Conservation (phyloP, 2,329 filamentous ascomycete species). For the Aspergillus sp. region DNA sequence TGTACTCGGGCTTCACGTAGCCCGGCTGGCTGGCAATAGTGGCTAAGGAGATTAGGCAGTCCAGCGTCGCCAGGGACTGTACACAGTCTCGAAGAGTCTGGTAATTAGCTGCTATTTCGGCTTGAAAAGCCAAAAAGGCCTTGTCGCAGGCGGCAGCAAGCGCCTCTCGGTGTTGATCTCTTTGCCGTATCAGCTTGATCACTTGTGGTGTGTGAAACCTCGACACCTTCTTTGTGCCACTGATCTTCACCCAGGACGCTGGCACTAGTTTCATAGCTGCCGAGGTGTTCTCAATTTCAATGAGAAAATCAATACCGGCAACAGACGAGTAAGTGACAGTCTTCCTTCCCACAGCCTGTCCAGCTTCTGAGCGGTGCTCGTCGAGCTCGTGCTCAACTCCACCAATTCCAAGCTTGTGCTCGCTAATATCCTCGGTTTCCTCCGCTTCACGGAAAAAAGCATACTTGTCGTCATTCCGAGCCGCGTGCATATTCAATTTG, state of each 20-base stretch:
- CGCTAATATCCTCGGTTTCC: slow-evolving; percentile 86
- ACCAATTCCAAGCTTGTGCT: slow-evolving; percentile 89
- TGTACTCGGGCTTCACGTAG: slow-evolving; percentile 78
- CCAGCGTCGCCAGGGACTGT: slow-evolving; percentile 80
- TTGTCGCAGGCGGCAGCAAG: slow-evolving; percentile 88
- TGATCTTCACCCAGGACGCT: slow-evolving; percentile 93
- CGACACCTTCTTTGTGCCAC: slow-evolving; percentile 87
- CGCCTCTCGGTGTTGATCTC: slow-evolving; percentile 93
- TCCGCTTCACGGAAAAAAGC: slow-evolving; percentile 85
- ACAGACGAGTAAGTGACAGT: slow-evolving; percentile 80
- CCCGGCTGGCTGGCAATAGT: slow-evolving; percentile 83
- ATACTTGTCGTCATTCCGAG: slow-evolving; percentile 88
- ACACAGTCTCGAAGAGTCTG: slow-evolving; percentile 88
- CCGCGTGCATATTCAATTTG: slow-evolving; percentile 82
- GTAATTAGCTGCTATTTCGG: slow-evolving; percentile 79
- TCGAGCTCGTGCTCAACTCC: slow-evolving; percentile 88
- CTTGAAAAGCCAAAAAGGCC: slow-evolving; percentile 75
- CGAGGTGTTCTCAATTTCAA: slow-evolving; percentile 79
- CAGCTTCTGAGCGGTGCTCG: slow-evolving; percentile 72
- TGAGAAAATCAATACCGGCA: slow-evolving; percentile 89
- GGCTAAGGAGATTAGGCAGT: slow-evolving; percentile 86
- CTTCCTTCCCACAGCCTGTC: slow-evolving; percentile 72
- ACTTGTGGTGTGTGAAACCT: slow-evolving; percentile 95
- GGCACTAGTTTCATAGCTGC: slow-evolving; percentile 81
- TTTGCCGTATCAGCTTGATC: slow-evolving; percentile 77